Evolutionary conservation across 768 basidiomycete species (phyloP).

Genomic region (Tylopilus felleus): DNA sequence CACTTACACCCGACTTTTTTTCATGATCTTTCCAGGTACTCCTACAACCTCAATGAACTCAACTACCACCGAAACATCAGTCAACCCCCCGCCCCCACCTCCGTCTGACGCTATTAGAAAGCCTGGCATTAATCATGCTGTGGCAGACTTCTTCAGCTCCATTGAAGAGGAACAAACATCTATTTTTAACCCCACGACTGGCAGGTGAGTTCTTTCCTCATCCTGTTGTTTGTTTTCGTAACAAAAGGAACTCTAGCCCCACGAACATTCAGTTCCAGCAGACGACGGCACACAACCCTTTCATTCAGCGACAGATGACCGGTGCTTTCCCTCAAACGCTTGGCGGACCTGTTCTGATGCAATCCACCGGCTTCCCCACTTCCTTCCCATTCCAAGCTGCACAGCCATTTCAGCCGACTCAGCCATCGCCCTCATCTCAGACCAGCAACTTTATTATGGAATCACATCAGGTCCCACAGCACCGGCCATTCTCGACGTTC

Average conservation of each 20-base stretch:
- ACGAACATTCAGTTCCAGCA: constrained; percentile 52
- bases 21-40: constrained; percentile 12
- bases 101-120: constrained; percentile 28
- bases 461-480: constrained; percentile 37
- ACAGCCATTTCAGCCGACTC: constrained; percentile 17
- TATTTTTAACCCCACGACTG: constrained; percentile 64
- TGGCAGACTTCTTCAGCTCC: constrained; percentile 83
- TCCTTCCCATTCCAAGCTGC: constrained; percentile 41
- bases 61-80: constrained; percentile 16
- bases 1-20: not conserved
- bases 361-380: constrained; percentile 54
- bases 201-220: constrained; percentile 36
- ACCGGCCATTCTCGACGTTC: constrained; percentile 53
- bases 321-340: constrained; percentile 47
- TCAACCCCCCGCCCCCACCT: constrained; percentile 26
- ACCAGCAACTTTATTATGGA: constrained; percentile 33
- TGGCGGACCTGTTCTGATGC: constrained; percentile 42
- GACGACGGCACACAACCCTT: constrained; percentile 71
- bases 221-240: constrained; percentile 3
- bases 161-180: constrained; percentile 80
- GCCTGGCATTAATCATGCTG: constrained; percentile 42
- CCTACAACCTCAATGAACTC: constrained; percentile 19
- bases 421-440: constrained; percentile 11
- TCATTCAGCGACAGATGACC: constrained; percentile 56
- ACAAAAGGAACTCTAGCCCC: constrained; percentile 36